phyloP scores from a whole-genome alignment of 2,329 filamentous ascomycete species.

The Aspergillus novofumigatus region DNA sequence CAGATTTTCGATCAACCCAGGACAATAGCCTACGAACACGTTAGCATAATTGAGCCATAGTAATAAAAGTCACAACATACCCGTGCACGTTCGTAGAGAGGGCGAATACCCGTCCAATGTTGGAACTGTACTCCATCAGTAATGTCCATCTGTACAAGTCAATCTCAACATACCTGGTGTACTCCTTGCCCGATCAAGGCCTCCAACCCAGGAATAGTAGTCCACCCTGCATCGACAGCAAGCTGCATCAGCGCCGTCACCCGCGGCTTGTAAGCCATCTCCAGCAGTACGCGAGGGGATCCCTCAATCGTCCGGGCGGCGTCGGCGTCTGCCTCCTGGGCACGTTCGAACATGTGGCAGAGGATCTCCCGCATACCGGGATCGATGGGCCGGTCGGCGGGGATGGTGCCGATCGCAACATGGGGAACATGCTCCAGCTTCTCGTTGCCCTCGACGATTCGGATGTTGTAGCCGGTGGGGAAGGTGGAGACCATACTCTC shows the following conservation, averaged over 20 bases:
- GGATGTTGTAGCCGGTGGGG: constrained; percentile 66
- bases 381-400: constrained; percentile 81
- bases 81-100: constrained; percentile 66
- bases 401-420: constrained; percentile 86
- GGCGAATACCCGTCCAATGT: constrained; percentile 77
- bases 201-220: constrained; percentile 79
- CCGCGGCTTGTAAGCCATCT: constrained; percentile 94
- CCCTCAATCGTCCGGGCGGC: constrained; percentile 31
- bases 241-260: constrained; percentile 81
- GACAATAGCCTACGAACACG: background rate
- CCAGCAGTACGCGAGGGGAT: constrained; percentile 63
- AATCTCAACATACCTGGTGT: constrained; percentile 65
- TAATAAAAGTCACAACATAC: constrained; percentile 26
- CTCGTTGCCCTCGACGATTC: constrained; percentile 54
- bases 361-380: constrained; percentile 63
- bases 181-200: constrained; percentile 80
- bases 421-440: constrained; percentile 55
- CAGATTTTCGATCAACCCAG: background rate
- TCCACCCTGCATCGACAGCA: constrained; percentile 74
- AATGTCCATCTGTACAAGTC: background rate
- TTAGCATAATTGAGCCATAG: background rate
- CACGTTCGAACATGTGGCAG: constrained; percentile 46
- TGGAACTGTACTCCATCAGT: constrained; percentile 55
- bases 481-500: constrained; percentile 66
- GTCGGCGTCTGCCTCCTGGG: constrained; percentile 46